Evolutionary conservation across 208 protist genomes (phyloP), one percentile per base, ranked within the genome.

Genomic region (Jaenimonas drosophilae): DNA sequence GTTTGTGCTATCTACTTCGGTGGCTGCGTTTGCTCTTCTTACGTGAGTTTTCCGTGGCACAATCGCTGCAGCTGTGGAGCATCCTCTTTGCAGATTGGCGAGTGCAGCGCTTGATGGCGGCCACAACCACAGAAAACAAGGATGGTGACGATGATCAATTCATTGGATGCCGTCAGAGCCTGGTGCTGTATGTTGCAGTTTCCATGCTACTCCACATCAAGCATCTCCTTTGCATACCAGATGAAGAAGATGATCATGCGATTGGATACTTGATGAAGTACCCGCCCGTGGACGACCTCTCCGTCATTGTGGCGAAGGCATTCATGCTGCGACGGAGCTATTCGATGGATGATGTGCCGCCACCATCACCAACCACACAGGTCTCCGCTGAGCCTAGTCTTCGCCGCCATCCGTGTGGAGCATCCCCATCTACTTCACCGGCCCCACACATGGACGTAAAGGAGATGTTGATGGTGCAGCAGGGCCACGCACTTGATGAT

Each of bases 21-120:
- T 96, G 90, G 87, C 53, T 95, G 30, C 70, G 90, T 28, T 70
- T 96, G 19, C 49, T 94, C 20, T 91, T 95, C 39, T 50, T 94
- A 23, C 79, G 87, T 2, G 85, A 95, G 48, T 83, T 96, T 45
- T 64, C 79, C 2, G 51, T 95, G 23, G 24, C 42, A 1, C 73
- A 87, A 39, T 38, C 67, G 28, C 31, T 78, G 1, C 43, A 65
- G 4, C 45, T 96, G 29, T 96, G 90, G 88, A 74, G 82, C 29
- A 53, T 76, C 0, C 44, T 94, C 17, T 80, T 96, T 30, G 76
- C 68, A 7, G 85, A 93, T 49, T 49, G 53, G 24, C 7, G 55
- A 1, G 20, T 39, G 46, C 47, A 4, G 6, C 7, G 32, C 14
- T 34, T 16, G 11, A 9, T 24, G 6, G 14, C 4, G 48, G 43